Percentiles rank a stretch among this genome's conserved stretches.
Evolutionary conservation across 78 protist species (phyloP).

Genomic region (Dictyostelium capitatum): DNA sequence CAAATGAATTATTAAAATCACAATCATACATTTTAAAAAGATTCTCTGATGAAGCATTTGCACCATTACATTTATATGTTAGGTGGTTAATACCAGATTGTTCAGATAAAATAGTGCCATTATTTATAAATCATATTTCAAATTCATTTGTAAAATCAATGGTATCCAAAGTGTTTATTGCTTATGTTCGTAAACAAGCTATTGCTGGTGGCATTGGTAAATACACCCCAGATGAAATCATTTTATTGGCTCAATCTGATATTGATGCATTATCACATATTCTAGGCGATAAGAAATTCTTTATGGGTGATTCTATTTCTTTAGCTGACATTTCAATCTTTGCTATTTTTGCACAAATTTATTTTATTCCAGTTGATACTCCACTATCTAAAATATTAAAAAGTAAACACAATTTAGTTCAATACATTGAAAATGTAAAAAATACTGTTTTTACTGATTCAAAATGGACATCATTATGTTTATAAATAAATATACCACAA

Average conservation of each 20-base stretch:
- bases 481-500: too few relatives aligned
- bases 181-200: too few relatives aligned
- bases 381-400: neutral
- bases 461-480: neutral
- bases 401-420: neutral
- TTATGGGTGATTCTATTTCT: neutral
- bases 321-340: neutral
- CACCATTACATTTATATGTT: neutral
- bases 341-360: neutral
- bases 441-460: neutral
- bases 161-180: too few relatives aligned
- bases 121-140: neutral
- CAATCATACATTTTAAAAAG: neutral
- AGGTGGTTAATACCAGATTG: neutral
- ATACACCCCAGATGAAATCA: neutral
- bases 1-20: neutral
- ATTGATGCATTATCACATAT: neutral
- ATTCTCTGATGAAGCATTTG: neutral
- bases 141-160: neutral
- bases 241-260: neutral
- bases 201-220: neutral
- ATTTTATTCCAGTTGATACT: neutral
- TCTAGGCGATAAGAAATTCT: neutral
- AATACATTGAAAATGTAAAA: neutral
- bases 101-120: neutral